These are phyloP conservation scores for Emericellopsis atlantica DNA, from an alignment of 2,329 filamentous ascomycete genomes.

Conservation along the genomic window DNA sequence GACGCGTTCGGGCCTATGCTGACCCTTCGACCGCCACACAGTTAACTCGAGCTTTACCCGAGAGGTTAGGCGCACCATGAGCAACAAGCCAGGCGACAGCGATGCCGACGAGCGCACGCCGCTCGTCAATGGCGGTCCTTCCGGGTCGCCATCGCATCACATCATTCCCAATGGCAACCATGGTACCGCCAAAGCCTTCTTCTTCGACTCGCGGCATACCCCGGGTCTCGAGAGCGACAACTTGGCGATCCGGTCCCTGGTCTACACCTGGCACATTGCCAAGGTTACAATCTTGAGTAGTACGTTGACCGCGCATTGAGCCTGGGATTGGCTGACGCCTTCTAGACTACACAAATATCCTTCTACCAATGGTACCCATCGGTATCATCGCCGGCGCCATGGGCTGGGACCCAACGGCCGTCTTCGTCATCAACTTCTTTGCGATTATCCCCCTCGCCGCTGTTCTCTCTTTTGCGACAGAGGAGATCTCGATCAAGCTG, in stretches of 20 bases:
- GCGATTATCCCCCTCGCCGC: constrained; percentile 67
- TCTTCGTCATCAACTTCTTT: constrained; percentile 70
- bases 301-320: constrained; percentile 20
- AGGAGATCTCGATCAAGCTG: constrained; percentile 60
- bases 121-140: constrained; percentile 23
- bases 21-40: not conserved
- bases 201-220: constrained; percentile 35
- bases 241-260: constrained; percentile 27
- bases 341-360: constrained; percentile 51
- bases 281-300: constrained; percentile 48
- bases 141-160: not conserved
- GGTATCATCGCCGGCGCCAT: constrained; percentile 55
- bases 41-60: constrained; percentile 9
- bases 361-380: constrained; percentile 61
- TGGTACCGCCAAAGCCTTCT: constrained; percentile 20
- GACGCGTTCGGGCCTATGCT: not conserved
- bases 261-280: constrained; percentile 39
- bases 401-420: constrained; percentile 50
- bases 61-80: constrained; percentile 18
- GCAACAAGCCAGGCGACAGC: constrained; percentile 8
- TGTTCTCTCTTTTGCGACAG: constrained; percentile 64
- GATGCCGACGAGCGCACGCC: constrained; percentile 25
- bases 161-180: not conserved
- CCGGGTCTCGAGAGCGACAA: constrained; percentile 39
- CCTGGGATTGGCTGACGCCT: constrained; percentile 2